A percentile compares a stretch with the other conserved stretches of the same genome.
phyloP scores from a whole-genome alignment of 2,329 filamentous ascomycete species.

The Acephala macrosclerotiorum region DNA sequence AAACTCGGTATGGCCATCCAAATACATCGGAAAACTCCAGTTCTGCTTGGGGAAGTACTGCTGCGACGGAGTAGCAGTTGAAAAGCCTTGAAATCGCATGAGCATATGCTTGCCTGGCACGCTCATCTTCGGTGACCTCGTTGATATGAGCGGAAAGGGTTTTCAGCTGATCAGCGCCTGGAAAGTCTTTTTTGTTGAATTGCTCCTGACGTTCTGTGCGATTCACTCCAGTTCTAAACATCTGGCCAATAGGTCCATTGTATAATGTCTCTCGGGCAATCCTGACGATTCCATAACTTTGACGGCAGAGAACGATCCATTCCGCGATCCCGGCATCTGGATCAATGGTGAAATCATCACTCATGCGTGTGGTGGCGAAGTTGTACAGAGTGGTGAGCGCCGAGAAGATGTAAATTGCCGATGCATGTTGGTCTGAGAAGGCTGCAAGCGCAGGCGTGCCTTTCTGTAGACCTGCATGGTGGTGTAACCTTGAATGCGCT shows the following conservation, averaged over 20 bases:
- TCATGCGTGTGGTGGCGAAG: slow-evolving; percentile 44
- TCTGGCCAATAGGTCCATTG: slow-evolving; percentile 35
- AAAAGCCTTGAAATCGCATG: slow-evolving; percentile 20
- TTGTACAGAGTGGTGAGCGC: slow-evolving; percentile 47
- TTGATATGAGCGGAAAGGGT: slow-evolving; percentile 20
- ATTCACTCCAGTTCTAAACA: slow-evolving; percentile 40
- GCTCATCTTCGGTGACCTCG: slow-evolving; percentile 28
- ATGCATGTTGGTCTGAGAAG: slow-evolving; percentile 43
- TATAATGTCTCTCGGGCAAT: slow-evolving; percentile 36
- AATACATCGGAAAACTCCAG: slow-evolving; percentile 30
- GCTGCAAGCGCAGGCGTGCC: slow-evolving; percentile 44
- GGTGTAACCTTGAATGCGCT: slow-evolving; percentile 46
- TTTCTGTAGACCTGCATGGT: slow-evolving; percentile 40
- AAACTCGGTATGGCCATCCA: slow-evolving; percentile 26
- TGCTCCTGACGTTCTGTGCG: slow-evolving; percentile 16
- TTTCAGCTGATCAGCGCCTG: slow-evolving; percentile 18
- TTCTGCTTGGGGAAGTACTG: slow-evolving; percentile 4
- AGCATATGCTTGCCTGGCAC: slow-evolving; percentile 37
- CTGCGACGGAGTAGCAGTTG: slow-evolving; percentile 21
- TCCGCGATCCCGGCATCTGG: slow-evolving; percentile 43
- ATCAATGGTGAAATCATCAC: slow-evolving; percentile 45
- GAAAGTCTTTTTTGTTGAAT: slow-evolving; percentile 9
- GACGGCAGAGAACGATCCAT: slow-evolving; percentile 48
- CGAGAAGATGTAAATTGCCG: slow-evolving; percentile 48
- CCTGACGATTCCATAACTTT: slow-evolving; percentile 44